Evolutionary conservation across 225 moss, liverwort and hornwort species (phyloP).

Genomic region (Physcomitrium patens): DNA sequence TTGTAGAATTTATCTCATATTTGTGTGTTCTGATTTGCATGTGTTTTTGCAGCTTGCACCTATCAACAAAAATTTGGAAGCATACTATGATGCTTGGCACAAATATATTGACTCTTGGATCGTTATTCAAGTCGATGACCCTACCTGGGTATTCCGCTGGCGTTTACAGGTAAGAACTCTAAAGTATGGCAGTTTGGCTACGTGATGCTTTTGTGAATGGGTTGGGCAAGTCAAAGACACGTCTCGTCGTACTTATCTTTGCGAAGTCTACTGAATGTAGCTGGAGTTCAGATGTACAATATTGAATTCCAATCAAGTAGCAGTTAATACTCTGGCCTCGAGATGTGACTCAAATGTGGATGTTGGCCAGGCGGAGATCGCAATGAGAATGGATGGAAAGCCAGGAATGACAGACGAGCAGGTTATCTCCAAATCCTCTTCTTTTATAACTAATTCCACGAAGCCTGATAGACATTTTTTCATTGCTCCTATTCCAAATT

Average conservation of each 20-base stretch:
- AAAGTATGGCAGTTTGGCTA: background rate
- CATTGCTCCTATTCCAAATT: background rate
- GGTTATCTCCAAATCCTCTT: constrained; percentile 19
- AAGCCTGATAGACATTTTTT: background rate
- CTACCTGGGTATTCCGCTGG: constrained; percentile 79
- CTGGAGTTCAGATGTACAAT: background rate
- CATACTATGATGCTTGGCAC: constrained; percentile 83
- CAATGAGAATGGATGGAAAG: constrained; percentile 77
- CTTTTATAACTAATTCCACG: background rate
- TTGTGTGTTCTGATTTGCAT: constrained; percentile 23
- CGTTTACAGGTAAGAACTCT: constrained; percentile 69
- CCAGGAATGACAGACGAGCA: constrained; percentile 82
- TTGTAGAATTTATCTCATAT: background rate
- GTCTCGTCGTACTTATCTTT: background rate
- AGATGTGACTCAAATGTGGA: constrained; percentile 19
- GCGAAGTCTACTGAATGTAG: background rate
- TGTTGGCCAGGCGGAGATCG: constrained; percentile 73
- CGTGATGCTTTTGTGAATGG: background rate
- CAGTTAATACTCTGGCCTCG: background rate
- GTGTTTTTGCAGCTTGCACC: constrained; percentile 56
- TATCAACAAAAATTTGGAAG: constrained; percentile 64
- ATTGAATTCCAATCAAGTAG: background rate
- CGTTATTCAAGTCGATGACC: constrained; percentile 76
- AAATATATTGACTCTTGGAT: constrained; percentile 78
- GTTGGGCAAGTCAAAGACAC: background rate